phyloP scores from a whole-genome alignment of 2,329 filamentous ascomycete species.

The Verticillium klebahnii region DNA sequence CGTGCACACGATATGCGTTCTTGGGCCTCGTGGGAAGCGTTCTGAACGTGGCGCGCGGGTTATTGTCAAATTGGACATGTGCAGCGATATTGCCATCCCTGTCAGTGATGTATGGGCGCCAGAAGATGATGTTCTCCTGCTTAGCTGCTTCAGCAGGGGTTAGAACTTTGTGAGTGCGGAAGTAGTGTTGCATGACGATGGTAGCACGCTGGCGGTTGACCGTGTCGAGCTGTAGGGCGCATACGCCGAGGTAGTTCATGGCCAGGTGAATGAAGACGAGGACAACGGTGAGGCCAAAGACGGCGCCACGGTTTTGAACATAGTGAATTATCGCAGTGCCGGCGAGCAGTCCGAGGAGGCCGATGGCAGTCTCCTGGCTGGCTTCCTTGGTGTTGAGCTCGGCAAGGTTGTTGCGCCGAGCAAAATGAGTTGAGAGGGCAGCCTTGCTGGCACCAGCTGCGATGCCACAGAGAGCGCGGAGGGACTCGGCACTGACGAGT shows the following conservation, averaged over 20 bases:
- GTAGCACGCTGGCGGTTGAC: slow-evolving; percentile 84
- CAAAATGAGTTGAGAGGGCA: slow-evolving; percentile 87
- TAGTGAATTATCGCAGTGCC: slow-evolving; percentile 77
- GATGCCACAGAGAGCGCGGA: slow-evolving; percentile 73
- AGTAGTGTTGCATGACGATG: slow-evolving; percentile 62
- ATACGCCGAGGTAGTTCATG: slow-evolving; percentile 83
- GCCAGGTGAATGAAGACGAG: slow-evolving; percentile 73
- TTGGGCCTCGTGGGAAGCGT: slow-evolving; percentile 19
- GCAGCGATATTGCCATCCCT: slow-evolving; percentile 18
- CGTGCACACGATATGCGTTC: slow-evolving; percentile 5
- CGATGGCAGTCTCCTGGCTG: slow-evolving; percentile 91
- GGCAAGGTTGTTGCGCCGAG: slow-evolving; percentile 77
- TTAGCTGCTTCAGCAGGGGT: slow-evolving; percentile 62
- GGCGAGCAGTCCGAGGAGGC: slow-evolving; percentile 77
- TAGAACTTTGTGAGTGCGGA: slow-evolving; percentile 45
- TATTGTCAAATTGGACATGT: slow-evolving; percentile 35
- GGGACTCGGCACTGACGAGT: slow-evolving; percentile 44
- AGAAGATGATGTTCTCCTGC: slow-evolving; percentile 58
- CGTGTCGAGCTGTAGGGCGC: slow-evolving; percentile 75
- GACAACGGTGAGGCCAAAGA: slow-evolving; percentile 67
- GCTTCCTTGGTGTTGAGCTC: slow-evolving; percentile 95
- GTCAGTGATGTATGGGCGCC: slow-evolving; percentile 26
- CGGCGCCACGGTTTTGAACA: slow-evolving; percentile 65
- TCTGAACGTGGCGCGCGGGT: slow-evolving; percentile 33
- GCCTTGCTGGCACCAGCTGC: slow-evolving; percentile 88